Conservation (phyloP, 31 red algal genomes). For the Asparagopsis taxiformis region DNA sequence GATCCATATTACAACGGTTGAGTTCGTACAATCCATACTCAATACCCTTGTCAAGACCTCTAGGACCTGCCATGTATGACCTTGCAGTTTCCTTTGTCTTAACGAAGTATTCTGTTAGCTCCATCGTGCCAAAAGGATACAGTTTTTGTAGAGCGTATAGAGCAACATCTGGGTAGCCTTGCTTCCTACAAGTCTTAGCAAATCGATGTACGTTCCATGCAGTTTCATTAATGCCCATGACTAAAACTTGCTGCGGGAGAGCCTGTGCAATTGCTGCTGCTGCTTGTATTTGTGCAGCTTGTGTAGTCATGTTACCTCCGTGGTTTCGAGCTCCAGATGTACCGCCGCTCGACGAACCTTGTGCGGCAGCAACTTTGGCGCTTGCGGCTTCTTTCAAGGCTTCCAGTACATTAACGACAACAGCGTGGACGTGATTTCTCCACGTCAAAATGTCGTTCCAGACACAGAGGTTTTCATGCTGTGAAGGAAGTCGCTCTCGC, state of each 20-base stretch:
- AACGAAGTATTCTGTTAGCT: constrained; percentile 91
- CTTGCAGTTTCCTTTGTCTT: constrained; percentile 97
- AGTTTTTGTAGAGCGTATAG: constrained; percentile 84
- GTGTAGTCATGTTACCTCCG: constrained; percentile 6
- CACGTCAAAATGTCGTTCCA: constrained; percentile 98
- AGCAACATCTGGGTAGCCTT: constrained; percentile 82
- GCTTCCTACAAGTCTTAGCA: constrained; percentile 87
- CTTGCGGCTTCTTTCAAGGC: constrained; percentile 75
- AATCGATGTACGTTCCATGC: constrained; percentile 97
- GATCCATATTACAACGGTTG: constrained; percentile 85
- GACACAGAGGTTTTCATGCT: constrained; percentile 48
- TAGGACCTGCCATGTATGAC: constrained; percentile 62
- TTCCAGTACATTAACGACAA: constrained; percentile 95
- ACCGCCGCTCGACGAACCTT: constrained; percentile 20
- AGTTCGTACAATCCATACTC: constrained; percentile 88
- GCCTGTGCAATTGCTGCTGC: constrained; percentile 72
- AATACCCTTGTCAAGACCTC: constrained; percentile 34
- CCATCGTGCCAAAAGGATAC: constrained; percentile 97
- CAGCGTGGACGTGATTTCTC: constrained; percentile 94
- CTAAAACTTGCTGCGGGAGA: constrained; percentile 70
- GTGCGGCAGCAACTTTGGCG: constrained; percentile 56
- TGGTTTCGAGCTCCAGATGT: constrained; percentile 13
- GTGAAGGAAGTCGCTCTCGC: constrained; percentile 85
- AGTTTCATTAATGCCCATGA: constrained; percentile 94
- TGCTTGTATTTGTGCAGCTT: constrained; percentile 51